phyloP scores from a whole-genome alignment of 2,329 filamentous ascomycete genomes.

The Beauveria sp. region DNA sequence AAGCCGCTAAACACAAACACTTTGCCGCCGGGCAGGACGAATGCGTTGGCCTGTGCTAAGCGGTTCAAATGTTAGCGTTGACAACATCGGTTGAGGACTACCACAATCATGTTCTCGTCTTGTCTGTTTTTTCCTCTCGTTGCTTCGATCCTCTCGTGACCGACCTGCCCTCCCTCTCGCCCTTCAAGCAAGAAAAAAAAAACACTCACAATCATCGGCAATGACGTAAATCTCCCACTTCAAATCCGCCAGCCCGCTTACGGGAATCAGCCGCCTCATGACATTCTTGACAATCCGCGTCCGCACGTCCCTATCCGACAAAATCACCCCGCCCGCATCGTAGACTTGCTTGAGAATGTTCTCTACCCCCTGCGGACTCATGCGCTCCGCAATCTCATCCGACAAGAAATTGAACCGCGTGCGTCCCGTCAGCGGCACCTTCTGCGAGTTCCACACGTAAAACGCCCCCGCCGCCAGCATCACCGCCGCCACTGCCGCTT shows the following conservation, averaged over 20 bases:
- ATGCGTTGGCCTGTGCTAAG: slow-evolving; percentile 55
- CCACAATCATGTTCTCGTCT: no score
- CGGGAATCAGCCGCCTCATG: slow-evolving; percentile 58
- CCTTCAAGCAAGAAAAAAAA: background rate
- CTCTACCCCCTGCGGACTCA: slow-evolving; percentile 19
- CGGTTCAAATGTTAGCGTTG: no score
- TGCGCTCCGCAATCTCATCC: slow-evolving; percentile 44
- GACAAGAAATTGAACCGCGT: slow-evolving; percentile 63
- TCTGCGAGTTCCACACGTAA: slow-evolving; percentile 63
- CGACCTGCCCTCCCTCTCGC: background rate
- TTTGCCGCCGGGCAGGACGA: slow-evolving; percentile 71
- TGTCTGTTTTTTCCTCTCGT: no score
- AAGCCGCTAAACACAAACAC: slow-evolving; percentile 75
- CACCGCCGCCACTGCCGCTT: slow-evolving; percentile 25
- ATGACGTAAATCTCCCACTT: slow-evolving; percentile 71
- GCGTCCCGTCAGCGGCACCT: slow-evolving; percentile 64
- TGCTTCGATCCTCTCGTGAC: background rate
- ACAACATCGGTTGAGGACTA: no score
- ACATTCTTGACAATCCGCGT: slow-evolving; percentile 52
- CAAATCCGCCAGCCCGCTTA: slow-evolving; percentile 50
- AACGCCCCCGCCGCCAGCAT: slow-evolving; percentile 42
- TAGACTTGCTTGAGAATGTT: slow-evolving; percentile 45
- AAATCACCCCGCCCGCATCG: slow-evolving; percentile 44
- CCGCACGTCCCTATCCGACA: slow-evolving; percentile 52
- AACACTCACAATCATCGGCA: slow-evolving; percentile 44